Conservation (phyloP, 257 asterid species). For the Ajuga chamaepitys region DNA sequence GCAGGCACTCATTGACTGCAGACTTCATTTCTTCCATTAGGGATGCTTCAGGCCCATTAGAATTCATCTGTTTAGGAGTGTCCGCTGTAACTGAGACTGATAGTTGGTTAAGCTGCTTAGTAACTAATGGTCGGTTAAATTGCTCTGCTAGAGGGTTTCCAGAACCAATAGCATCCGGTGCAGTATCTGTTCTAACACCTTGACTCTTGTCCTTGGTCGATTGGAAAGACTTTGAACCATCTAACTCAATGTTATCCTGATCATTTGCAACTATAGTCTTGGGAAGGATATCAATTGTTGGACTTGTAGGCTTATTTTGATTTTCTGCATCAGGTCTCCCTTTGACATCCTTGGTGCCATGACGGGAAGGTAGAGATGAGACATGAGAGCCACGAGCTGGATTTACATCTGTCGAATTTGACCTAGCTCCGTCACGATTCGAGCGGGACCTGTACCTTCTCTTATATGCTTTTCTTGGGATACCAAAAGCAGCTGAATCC, state of each 20-base stretch:
- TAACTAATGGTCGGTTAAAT: conserved; percentile 25
- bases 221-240: conserved; percentile 37
- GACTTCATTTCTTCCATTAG: conserved; percentile 31
- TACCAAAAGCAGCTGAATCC: conserved; percentile 53
- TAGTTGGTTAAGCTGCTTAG: conserved; percentile 32
- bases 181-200: conserved; percentile 23
- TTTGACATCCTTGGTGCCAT: conserved; percentile 35
- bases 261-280: conserved; percentile 25
- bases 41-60: conserved; percentile 30
- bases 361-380: conserved; percentile 49
- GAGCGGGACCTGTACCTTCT: conserved; percentile 74
- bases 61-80: conserved; percentile 27
- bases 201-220: conserved; percentile 31
- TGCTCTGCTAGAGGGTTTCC: conserved; percentile 28
- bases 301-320: conserved; percentile 32
- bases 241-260: conserved; percentile 39
- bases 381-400: conserved; percentile 40
- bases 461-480: conserved; percentile 71
- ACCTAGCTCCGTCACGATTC: conserved; percentile 61
- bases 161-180: conserved; percentile 35
- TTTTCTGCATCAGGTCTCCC: conserved; percentile 47
- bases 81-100: conserved; percentile 21
- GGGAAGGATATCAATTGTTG: conserved; percentile 24
- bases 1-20: conserved; percentile 29
- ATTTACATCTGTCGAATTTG: conserved; percentile 52